phyloP scores from a whole-genome alignment of 257 asterid genomes.

The Petunia axillaris region DNA sequence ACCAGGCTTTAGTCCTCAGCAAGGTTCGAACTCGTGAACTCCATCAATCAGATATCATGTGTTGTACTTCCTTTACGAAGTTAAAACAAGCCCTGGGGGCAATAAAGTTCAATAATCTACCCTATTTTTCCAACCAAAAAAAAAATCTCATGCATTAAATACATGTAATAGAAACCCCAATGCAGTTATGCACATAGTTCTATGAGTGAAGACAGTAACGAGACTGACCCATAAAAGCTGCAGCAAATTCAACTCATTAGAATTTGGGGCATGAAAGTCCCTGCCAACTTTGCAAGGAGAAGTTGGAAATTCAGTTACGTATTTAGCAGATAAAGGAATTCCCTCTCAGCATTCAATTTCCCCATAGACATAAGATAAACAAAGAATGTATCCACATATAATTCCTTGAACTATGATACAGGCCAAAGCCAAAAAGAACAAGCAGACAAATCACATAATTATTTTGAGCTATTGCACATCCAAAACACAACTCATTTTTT shows the following conservation, averaged over 20 bases:
- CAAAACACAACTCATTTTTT: background rate
- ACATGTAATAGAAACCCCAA: conserved; percentile 9
- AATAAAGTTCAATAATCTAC: conserved; percentile 18
- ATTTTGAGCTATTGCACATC: background rate
- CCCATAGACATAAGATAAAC: background rate
- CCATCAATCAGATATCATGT: background rate
- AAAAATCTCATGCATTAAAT: background rate
- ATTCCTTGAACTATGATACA: conserved; percentile 5
- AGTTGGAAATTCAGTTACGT: conserved; percentile 8
- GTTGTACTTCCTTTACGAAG: background rate
- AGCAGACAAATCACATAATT: background rate
- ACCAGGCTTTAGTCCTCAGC: background rate
- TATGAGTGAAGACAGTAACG: background rate
- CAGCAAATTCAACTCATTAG: conserved; percentile 5
- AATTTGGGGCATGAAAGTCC: conserved; percentile 2
- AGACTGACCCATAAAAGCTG: background rate
- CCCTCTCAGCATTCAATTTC: conserved; percentile 1
- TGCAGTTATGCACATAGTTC: background rate
- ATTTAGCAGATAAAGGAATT: conserved; percentile 10
- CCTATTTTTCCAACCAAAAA: background rate
- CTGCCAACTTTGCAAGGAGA: conserved; percentile 12
- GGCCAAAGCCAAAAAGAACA: background rate
- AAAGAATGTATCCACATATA: background rate
- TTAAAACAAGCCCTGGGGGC: background rate
- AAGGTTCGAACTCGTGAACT: background rate